Percentiles rank a stretch among this genome's conserved stretches.
These are phyloP conservation scores for Gossypium rotundifolium DNA, from an alignment of 345 rosid species.

Conservation along the genomic window DNA sequence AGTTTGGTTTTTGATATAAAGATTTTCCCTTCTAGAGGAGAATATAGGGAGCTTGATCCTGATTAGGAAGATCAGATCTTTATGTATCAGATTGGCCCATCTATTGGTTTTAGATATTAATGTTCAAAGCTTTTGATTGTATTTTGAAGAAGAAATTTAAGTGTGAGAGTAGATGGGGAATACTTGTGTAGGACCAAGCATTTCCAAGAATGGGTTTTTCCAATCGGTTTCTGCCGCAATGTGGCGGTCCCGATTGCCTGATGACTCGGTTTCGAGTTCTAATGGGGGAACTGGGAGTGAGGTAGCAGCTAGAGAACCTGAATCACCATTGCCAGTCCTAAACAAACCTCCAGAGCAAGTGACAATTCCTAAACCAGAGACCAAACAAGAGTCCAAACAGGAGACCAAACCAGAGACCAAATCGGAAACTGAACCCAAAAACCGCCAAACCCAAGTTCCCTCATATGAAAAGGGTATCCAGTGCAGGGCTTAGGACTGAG, in stretches of 20 bases:
- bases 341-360: constrained; percentile 66
- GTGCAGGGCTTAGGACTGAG: constrained; percentile 66
- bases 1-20: neutral
- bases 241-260: constrained; percentile 60
- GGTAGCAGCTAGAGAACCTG: constrained; percentile 30
- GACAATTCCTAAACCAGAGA: constrained; percentile 39
- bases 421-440: constrained; percentile 30
- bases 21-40: neutral
- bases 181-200: constrained; percentile 72
- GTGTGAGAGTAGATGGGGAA: constrained; percentile 55
- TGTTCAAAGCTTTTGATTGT: constrained; percentile 21
- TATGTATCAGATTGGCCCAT: constrained; percentile 9
- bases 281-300: constrained; percentile 32
- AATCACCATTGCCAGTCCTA: constrained; percentile 53
- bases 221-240: constrained; percentile 75
- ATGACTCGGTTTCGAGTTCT: constrained; percentile 42
- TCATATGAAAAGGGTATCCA: constrained; percentile 55
- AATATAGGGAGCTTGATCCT: constrained; percentile 17
- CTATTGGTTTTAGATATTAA: constrained; percentile 33
- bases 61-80: constrained; percentile 21
- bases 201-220: constrained; percentile 60
- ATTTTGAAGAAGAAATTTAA: constrained; percentile 18
- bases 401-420: constrained; percentile 19
- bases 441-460: constrained; percentile 34
- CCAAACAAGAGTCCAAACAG: constrained; percentile 11